Percentiles rank a stretch among this genome's conserved stretches.
Conservation (phyloP, 1,139 yeast species). For the Taiozyma sp. region DNA sequence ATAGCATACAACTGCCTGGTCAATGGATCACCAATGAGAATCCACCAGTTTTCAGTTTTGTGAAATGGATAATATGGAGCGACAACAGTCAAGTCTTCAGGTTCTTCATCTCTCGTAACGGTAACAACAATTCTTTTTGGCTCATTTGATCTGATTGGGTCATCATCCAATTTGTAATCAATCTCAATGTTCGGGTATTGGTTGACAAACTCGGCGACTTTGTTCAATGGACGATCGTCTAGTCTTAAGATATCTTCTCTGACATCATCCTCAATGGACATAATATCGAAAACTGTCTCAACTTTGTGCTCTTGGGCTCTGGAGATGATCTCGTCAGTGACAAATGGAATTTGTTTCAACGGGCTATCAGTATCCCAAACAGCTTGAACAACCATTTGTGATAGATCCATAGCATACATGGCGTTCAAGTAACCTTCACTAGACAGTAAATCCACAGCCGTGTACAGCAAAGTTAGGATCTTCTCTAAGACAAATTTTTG, state of each 20-base stretch:
- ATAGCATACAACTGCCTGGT: conserved; percentile 66
- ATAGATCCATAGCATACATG: conserved; percentile 76
- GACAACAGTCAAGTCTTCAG: conserved; percentile 58
- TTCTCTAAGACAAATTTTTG: conserved; percentile 44
- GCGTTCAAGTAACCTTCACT: conserved; percentile 80
- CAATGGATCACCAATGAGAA: conserved; percentile 66
- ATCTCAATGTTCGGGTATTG: conserved; percentile 84
- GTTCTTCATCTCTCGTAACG: conserved; percentile 68
- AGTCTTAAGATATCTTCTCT: conserved; percentile 60
- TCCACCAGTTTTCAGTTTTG: conserved; percentile 82
- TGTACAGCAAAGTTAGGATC: conserved; percentile 49
- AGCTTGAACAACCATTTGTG: conserved; percentile 87
- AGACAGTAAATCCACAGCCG: conserved; percentile 70
- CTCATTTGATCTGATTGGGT: conserved; percentile 38
- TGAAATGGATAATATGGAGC: conserved; percentile 50
- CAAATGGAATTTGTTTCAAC: conserved; percentile 75
- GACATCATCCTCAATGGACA: conserved; percentile 78
- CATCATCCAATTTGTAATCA: conserved; percentile 40
- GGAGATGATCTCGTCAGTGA: conserved; percentile 47
- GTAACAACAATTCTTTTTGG: conserved; percentile 44
- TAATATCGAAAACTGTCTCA: conserved; percentile 74
- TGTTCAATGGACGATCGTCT: conserved; percentile 39
- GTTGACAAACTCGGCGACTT: conserved; percentile 85
- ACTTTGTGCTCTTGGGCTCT: conserved; percentile 54
- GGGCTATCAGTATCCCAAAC: conserved; percentile 81